Base-by-base conservation (phyloP, 2,329 filamentous ascomycete genomes). In the Spiromastix sp. region DNA sequence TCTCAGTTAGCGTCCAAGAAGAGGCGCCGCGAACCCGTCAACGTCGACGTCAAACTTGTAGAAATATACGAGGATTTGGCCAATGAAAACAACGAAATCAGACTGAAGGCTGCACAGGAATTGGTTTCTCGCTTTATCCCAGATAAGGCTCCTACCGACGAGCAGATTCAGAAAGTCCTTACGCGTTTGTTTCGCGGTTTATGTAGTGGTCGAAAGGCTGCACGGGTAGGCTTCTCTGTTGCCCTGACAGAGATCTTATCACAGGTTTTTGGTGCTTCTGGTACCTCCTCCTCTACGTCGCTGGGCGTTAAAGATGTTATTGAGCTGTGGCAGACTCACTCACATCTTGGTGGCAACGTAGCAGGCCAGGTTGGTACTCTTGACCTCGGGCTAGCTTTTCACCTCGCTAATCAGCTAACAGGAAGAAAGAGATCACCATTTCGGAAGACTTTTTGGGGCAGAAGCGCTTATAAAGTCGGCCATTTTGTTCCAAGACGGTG, bases 131-230 rank as follows among this genome's bases (percentile, higher is more conserved):
- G 64, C 33, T 64, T 66, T 39, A 63, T 61, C 2, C 51, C 59
- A 11, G 56, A 62, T 33, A 51, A 57, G 40, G 51, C 55, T 18
- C 53, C 59, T 4, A 48, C 52, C 10, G 53, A 59, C 37, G 63
- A 66, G 19, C 54, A 63, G 37, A 56, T 63, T 31, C 50, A 55
- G 34, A 61, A 60, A 36, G 52, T 53, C 2, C 42, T 68, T 43
- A 73, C 74, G 52, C 72, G 81, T 17, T 67, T 98, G 24, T 85
- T 95, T 56, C 77, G 84, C 36, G 91, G 91, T 26, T 75, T 96
- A 12, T 86, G 87, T 42, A 95, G 86, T 55, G 81, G 85, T 36
- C 79, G 85, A 38, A 94, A 94, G 63, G 85, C 84, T 9, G 85
- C 89, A 12, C 74, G 91, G 17, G 65, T 91, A 33, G 91, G 91